A percentile compares a stretch with the other conserved stretches of the same genome.
Conservation (phyloP, 2,329 filamentous ascomycete species). For the Sordariomycetes sp. region DNA sequence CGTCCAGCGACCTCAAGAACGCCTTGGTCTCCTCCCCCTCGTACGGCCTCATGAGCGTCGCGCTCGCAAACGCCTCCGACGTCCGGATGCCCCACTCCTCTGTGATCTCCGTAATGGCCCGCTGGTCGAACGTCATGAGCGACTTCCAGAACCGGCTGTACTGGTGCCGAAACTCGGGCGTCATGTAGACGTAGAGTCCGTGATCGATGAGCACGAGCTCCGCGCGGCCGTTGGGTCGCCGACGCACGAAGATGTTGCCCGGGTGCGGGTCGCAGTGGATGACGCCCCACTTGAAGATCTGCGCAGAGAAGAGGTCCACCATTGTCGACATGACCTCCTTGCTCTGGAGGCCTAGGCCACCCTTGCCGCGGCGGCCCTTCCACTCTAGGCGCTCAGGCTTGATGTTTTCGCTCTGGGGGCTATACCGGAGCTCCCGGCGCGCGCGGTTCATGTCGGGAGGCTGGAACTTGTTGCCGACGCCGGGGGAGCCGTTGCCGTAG, state of each 20-base stretch:
- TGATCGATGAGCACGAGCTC: conserved; percentile 96
- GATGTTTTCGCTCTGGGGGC: conserved; percentile 42
- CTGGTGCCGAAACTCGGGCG: conserved; percentile 67
- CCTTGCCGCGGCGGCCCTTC: conserved; percentile 58
- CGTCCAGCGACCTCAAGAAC: conserved; percentile 52
- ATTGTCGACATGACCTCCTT: conserved; percentile 93
- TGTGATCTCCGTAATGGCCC: conserved; percentile 60
- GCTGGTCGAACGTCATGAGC: conserved; percentile 86
- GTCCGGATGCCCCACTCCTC: conserved; percentile 77
- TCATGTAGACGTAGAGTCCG: conserved; percentile 89
- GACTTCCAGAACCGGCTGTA: conserved; percentile 90
- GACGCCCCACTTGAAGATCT: conserved; percentile 94
- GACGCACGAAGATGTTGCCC: conserved; percentile 91
- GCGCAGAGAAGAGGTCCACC: conserved; percentile 90
- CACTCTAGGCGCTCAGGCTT: conserved; percentile 74
- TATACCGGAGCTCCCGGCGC: conserved; percentile 30
- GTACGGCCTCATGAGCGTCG: conserved; percentile 83
- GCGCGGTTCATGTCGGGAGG: conserved; percentile 31
- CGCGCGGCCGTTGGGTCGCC: conserved; percentile 65
- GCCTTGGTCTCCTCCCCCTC: conserved; percentile 63
- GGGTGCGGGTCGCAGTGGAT: conserved; percentile 97
- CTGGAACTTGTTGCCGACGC: conserved; percentile 53
- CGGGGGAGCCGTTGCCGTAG: conserved; percentile 62
- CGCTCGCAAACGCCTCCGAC: conserved; percentile 81
- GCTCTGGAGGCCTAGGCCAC: conserved; percentile 70